Evolutionary conservation across 306 rosid species (phyloP), one percentile per base, ranked within the genome.

Genomic region (Cucumis melo): DNA sequence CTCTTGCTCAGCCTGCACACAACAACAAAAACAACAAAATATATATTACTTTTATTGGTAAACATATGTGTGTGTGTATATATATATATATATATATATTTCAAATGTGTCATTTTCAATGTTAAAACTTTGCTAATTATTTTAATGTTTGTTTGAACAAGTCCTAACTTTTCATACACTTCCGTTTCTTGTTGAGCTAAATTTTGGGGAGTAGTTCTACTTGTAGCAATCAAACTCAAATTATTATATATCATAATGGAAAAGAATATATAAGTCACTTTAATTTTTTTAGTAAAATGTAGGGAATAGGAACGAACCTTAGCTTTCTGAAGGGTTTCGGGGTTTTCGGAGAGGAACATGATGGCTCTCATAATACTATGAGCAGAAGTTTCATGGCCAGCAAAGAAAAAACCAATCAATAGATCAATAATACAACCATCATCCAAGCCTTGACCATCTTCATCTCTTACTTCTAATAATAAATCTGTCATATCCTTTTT

Each of bases 401-500:
- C 83, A 8, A 74, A 44, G 65, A 83, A 79, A 39, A 53, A 80
- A 10, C 61, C 53, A 3, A 83, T 36, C 27, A 83, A 6, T 21
- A 83, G 17, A 77, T 83, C 81, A 16, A 64, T 65, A 10, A 80
- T 80, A 20, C 76, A 63, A 14, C 66, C 81, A 38, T 83, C 83
- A 24, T 77, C 81, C 55, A 83, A 44, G 58, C 50, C 73, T 46
- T 64, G 16, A 0, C 86, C 81, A 32, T 83, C 76, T 57, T 83
- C 83, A 58, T 80, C 86, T 65, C 42, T 56, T 21, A 54, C 81
- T 15, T 54, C 83, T 51, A 80, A 8, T 0, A 83, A 56, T 12
- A 83, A 54, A 71, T 77, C 83, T 16, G 80, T 80, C 86, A 76
- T 51, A 50, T 77, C 83, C 21, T 80, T 80, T 83, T 48, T 80